These are phyloP conservation scores for Naegleria fowleri DNA, from an alignment of 208 protist species.

Conservation along the genomic window DNA sequence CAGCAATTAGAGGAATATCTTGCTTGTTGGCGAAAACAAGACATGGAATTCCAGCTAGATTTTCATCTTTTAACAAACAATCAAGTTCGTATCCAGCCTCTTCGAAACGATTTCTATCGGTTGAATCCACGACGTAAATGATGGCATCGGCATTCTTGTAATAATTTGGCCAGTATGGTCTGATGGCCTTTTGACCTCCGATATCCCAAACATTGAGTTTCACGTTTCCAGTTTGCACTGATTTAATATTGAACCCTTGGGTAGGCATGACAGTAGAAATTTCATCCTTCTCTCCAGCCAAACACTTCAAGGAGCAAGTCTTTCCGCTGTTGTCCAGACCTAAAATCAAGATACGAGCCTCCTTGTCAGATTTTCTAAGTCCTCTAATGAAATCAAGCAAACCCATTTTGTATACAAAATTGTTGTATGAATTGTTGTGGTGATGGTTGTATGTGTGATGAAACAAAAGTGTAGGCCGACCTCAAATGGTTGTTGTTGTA, in stretches of 20 bases:
- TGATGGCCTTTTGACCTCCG: slow-evolving; percentile 82
- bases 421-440: too few species aligned
- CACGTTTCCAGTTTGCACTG: slow-evolving; percentile 67
- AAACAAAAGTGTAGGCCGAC: too few species aligned
- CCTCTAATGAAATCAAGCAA: slow-evolving; percentile 76
- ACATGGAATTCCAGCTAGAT: slow-evolving; percentile 78
- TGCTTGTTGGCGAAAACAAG: slow-evolving; percentile 96
- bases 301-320: slow-evolving; percentile 83
- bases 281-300: slow-evolving; percentile 76
- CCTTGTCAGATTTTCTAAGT: slow-evolving; percentile 64
- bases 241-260: slow-evolving; percentile 95
- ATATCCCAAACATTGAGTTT: slow-evolving; percentile 96
- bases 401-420: slow-evolving; percentile 57
- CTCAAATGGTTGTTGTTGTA: too few species aligned
- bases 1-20: slow-evolving; percentile 75
- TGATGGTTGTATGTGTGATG: too few species aligned
- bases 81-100: slow-evolving; percentile 79
- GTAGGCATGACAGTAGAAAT: slow-evolving; percentile 83
- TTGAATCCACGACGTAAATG: slow-evolving; percentile 85
- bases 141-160: slow-evolving; percentile 83
- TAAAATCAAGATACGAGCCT: slow-evolving; percentile 81
- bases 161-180: slow-evolving; percentile 94
- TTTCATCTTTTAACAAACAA: slow-evolving; percentile 82
- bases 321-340: slow-evolving; percentile 96
- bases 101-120: slow-evolving; percentile 70